phyloP scores from a whole-genome alignment of 129 eudicot genomes.

The Flaveria sonorensis region DNA sequence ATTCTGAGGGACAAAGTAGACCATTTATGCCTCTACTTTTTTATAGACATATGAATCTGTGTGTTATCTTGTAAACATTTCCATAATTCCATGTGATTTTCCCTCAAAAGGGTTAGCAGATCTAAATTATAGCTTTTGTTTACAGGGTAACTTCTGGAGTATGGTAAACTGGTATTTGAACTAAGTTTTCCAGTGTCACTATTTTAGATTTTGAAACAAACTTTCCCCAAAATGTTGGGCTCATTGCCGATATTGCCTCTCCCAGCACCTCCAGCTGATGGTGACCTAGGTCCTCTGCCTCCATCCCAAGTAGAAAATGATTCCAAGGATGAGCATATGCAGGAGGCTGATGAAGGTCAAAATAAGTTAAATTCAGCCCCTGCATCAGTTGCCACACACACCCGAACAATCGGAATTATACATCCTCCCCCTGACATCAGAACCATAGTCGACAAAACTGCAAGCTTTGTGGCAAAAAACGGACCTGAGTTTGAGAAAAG shows the following conservation, averaged over 20 bases:
- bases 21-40: neutral
- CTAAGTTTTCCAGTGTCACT: slow-evolving; percentile 3
- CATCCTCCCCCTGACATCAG: slow-evolving; percentile 92
- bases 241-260: slow-evolving; percentile 74
- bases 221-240: slow-evolving; percentile 51
- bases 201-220: neutral
- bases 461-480: slow-evolving; percentile 84
- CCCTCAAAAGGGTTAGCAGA: neutral
- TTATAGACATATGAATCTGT: neutral
- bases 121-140: neutral
- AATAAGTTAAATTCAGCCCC: slow-evolving; percentile 39
- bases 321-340: slow-evolving; percentile 47
- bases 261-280: slow-evolving; percentile 92
- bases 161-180: slow-evolving; percentile 28
- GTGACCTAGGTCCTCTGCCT: slow-evolving; percentile 81
- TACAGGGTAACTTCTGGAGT: slow-evolving; percentile 28
- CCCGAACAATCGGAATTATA: slow-evolving; percentile 81
- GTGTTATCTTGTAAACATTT: neutral
- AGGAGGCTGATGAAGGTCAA: slow-evolving; percentile 45
- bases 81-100: neutral
- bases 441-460: slow-evolving; percentile 78
- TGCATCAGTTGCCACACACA: slow-evolving; percentile 74
- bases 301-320: slow-evolving; percentile 58
- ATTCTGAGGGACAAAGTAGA: neutral
- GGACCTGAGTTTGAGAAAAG: slow-evolving; percentile 89